These are phyloP conservation scores for Thelonectria blattea DNA, from an alignment of 2,329 filamentous ascomycete genomes.

Conservation along the genomic window DNA sequence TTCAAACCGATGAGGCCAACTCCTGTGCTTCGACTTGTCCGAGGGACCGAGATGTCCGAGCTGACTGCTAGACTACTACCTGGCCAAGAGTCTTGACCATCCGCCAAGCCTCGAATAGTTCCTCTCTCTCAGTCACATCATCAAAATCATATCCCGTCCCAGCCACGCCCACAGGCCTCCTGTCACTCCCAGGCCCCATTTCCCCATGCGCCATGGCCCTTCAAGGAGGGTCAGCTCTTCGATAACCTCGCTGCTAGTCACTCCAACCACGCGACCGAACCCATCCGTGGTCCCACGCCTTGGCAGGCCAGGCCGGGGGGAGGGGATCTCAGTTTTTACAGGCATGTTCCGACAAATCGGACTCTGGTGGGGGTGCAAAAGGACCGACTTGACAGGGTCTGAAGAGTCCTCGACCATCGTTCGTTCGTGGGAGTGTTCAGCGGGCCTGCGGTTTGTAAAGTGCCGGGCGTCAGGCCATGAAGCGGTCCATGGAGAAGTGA, in stretches of 20 bases:
- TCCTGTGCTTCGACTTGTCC: background rate
- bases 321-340: background rate
- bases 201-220: background rate
- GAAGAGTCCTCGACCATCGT: no score
- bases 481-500: slow-evolving; percentile 2
- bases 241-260: slow-evolving; percentile 12
- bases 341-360: slow-evolving; percentile 13
- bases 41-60: background rate
- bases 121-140: no score
- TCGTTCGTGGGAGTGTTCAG: background rate
- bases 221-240: background rate
- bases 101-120: no score
- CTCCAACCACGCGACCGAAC: slow-evolving; percentile 10
- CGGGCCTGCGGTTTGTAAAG: background rate
- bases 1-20: background rate
- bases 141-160: no score
- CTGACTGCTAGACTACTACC: background rate
- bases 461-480: slow-evolving; percentile 11
- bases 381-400: slow-evolving; percentile 12
- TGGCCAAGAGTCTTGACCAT: background rate
- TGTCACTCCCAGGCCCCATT: slow-evolving; percentile 6
- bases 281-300: slow-evolving; percentile 15
- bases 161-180: background rate
- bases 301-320: background rate
- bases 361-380: slow-evolving; percentile 11